A percentile compares a stretch with the other conserved stretches of the same genome.
phyloP scores from a whole-genome alignment of 805 yeast species.

The Metschnikowia reukaufii region DNA sequence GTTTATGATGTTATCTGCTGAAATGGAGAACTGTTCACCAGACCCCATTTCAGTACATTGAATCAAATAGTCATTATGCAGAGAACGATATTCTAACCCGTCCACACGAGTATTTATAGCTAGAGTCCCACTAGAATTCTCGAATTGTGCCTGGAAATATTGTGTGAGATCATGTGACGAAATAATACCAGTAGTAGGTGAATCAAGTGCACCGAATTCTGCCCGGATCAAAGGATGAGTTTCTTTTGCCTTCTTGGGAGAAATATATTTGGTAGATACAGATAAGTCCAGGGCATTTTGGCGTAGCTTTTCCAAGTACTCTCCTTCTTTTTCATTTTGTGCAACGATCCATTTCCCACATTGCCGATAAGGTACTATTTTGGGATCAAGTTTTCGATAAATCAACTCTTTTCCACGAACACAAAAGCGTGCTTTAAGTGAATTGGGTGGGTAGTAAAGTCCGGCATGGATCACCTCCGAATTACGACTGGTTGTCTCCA shows the following conservation, averaged over 20 bases:
- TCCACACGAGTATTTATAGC: conserved; percentile 62
- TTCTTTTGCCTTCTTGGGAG: conserved; percentile 42
- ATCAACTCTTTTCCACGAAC: conserved; percentile 70
- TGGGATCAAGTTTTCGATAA: conserved; percentile 41
- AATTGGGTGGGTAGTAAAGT: conserved; percentile 68
- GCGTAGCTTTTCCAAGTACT: conserved; percentile 55
- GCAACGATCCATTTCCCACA: conserved; percentile 92
- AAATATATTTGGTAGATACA: conserved; percentile 58
- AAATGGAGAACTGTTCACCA: conserved; percentile 39
- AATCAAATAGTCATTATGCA: conserved; percentile 24
- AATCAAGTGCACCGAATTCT: conserved; percentile 56
- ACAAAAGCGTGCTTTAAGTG: conserved; percentile 69
- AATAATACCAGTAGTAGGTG: conserved; percentile 84
- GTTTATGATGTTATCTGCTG: conserved; percentile 63
- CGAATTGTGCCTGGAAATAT: conserved; percentile 54
- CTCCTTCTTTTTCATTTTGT: conserved; percentile 62
- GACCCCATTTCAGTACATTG: conserved; percentile 29
- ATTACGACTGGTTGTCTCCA: conserved; percentile 85
- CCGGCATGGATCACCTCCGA: conserved; percentile 95
- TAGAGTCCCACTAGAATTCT: conserved; percentile 60
- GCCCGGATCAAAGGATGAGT: conserved; percentile 72
- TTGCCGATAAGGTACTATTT: conserved; percentile 49
- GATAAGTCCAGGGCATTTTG: conserved; percentile 50
- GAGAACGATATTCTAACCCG: conserved; percentile 30
- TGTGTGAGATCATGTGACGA: conserved; percentile 77